Percentiles rank a stretch among this genome's conserved stretches.
Evolutionary conservation across 2,329 filamentous ascomycete genomes (phyloP).

Genomic region (Fusarium bulbicola): DNA sequence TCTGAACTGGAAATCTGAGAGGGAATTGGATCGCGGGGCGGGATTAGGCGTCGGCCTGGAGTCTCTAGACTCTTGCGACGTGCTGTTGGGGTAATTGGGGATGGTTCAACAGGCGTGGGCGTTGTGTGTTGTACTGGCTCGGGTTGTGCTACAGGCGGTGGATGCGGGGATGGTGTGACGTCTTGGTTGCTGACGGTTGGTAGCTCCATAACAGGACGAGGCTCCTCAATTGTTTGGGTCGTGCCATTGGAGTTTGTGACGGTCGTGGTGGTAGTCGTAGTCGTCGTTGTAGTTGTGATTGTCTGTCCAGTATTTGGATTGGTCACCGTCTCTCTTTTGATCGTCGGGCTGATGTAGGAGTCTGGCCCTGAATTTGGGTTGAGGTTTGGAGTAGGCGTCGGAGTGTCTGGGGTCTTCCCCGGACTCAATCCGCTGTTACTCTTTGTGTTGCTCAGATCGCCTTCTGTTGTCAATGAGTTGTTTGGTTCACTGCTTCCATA

Average conservation of each 20-base stretch:
- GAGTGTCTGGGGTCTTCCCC: constrained; percentile 4
- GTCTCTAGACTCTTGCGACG: constrained; percentile 39
- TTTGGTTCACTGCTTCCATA: constrained; percentile 39
- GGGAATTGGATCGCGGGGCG: constrained; percentile 27
- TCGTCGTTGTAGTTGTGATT: constrained; percentile 34
- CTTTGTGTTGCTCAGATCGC: constrained; percentile 12
- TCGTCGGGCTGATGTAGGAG: constrained; percentile 11
- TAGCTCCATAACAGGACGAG: constrained; percentile 21
- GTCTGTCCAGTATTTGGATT: constrained; percentile 39
- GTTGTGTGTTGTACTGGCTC: constrained; percentile 5
- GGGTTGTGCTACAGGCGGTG: not conserved
- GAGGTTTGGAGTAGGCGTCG: constrained; percentile 1
- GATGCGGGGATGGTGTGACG: constrained; percentile 2
- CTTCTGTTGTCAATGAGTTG: constrained; percentile 39
- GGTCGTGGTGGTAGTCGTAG: constrained; percentile 44
- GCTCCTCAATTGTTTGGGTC: constrained; percentile 32
- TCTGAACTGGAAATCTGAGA: not conserved
- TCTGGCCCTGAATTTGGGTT: constrained; percentile 22
- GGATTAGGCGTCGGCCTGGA: constrained; percentile 36
- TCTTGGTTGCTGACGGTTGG: constrained; percentile 31
- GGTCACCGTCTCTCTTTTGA: constrained; percentile 21
- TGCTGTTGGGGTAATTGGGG: constrained; percentile 2
- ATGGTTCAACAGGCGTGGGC: constrained; percentile 4
- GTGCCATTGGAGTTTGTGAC: constrained; percentile 39
- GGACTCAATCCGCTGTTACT: constrained; percentile 11